Base-by-base conservation (phyloP, 2,329 filamentous ascomycete species). In the Colletotrichum tofieldiae region DNA sequence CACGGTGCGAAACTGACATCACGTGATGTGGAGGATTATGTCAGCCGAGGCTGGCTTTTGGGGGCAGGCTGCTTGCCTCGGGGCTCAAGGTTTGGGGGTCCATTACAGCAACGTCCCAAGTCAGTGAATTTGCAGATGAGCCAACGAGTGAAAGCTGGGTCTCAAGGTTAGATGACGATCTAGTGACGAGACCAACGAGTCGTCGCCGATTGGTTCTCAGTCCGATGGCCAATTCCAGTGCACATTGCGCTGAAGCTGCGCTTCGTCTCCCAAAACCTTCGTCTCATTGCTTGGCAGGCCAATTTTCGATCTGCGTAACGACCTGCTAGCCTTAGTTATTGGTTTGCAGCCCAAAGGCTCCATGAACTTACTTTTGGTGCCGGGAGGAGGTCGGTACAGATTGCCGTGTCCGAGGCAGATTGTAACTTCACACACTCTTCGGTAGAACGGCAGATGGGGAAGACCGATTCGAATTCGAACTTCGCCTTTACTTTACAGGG, bases 11-110 rank as follows among this genome's bases (percentile, higher is more conserved):
- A 43, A 52, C 49, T 45, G 18, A 66, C 35, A 73, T 83, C 81
- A 83, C 81, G 82, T 83, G 82, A 39, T 11, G 1, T 12, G 12
- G n/a, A 0, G 16, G 58, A 51, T 81, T 80, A 80, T 73, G 69
- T 81, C 77, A 82, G 76, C 78, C 41, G 41, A 65, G 37, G 61
- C 52, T 66, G 49, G 37, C 45, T 14, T 18, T 18, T 16, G n/a
- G 11, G 23, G 14, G 26, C 5, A 12, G 47, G 23, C 47, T 9
- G 16, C 4, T 32, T 32, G 26, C 49, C 8, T 20, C 7, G 18
- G 41, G 47, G 23, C 43, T 26, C 29, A 16, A 32, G 29, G 9
- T 16, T 9, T 23, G 35, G 26, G 35, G n/a, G 16, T 43, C 26
- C 47, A 14, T 14, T 35, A 23, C 26, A 8, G 3, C 54, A 67